phyloP scores from a whole-genome alignment of 164 flowering plant genomes.

The Berberis thunbergii region DNA sequence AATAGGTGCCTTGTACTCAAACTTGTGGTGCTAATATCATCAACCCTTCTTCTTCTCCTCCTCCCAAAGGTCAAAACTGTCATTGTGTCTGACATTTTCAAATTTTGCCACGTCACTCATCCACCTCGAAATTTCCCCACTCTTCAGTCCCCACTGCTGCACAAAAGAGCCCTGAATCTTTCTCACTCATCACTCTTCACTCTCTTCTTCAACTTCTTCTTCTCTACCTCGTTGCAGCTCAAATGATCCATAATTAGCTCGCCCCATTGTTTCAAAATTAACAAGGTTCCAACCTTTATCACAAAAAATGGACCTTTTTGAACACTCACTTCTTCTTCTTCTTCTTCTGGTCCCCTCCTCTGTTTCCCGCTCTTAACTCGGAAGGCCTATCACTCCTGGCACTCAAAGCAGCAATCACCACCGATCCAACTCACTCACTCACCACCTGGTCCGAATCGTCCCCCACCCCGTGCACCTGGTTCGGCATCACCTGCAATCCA shows the following conservation, averaged over 20 bases:
- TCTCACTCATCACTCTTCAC: neutral
- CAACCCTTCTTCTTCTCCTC: neutral
- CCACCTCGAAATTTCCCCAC: neutral
- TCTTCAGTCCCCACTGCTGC: neutral
- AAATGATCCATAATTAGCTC: neutral
- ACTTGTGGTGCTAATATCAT: neutral
- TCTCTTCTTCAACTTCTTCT: neutral
- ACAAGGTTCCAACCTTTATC: neutral
- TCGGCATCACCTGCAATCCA: conserved; percentile 45
- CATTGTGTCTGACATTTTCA: neutral
- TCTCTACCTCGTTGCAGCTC: neutral
- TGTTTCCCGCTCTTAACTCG: conserved; percentile 41
- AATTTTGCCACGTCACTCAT: neutral
- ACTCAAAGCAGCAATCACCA: conserved; percentile 67
- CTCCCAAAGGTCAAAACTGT: neutral
- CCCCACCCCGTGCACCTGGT: conserved; percentile 70
- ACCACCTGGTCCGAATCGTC: conserved; percentile 54
- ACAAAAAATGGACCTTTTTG: conserved; percentile 1
- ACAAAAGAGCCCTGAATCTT: neutral
- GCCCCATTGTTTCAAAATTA: no score
- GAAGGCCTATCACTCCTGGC: conserved; percentile 91
- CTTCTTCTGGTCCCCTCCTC: neutral
- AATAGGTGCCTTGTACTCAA: neutral
- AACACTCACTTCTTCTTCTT: conserved; percentile 5
- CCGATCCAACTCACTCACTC: conserved; percentile 53